Evolutionary conservation across 2,329 filamentous ascomycete genomes (phyloP).

Genomic region (Knufia petricola): DNA sequence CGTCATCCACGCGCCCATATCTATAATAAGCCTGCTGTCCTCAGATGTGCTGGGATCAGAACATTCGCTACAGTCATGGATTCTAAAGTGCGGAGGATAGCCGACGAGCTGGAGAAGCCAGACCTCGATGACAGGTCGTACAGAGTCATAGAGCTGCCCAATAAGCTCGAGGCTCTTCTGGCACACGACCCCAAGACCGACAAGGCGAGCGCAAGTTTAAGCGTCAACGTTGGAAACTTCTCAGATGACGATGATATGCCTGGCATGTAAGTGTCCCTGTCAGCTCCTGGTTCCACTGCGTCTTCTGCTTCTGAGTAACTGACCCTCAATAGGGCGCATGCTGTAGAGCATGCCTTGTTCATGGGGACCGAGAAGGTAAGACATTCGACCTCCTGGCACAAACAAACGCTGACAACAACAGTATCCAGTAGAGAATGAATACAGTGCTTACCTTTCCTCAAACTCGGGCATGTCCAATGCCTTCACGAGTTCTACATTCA

Average conservation of each 20-base stretch:
- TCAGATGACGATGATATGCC: slow-evolving; percentile 85
- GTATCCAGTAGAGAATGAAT: slow-evolving; percentile 91
- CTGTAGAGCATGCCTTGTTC: slow-evolving; percentile 90
- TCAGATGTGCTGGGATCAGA: slow-evolving; percentile 1
- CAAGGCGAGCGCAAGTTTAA: slow-evolving; percentile 90
- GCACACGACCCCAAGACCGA: slow-evolving; percentile 93
- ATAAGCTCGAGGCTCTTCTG: slow-evolving; percentile 80
- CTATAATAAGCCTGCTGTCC: background rate
- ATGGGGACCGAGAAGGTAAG: slow-evolving; percentile 92
- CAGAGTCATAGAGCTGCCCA: slow-evolving; percentile 72
- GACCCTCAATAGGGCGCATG: too few species aligned
- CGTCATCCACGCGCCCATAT: background rate
- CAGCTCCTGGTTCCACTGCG: too few species aligned
- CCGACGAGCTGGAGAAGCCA: slow-evolving; percentile 70
- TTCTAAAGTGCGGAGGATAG: slow-evolving; percentile 35
- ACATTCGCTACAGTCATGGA: slow-evolving; percentile 22
- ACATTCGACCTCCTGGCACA: background rate
- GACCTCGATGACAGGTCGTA: slow-evolving; percentile 79
- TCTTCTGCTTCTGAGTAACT: too few species aligned
- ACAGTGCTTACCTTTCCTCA: slow-evolving; percentile 81
- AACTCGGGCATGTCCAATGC: slow-evolving; percentile 91
- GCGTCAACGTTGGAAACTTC: slow-evolving; percentile 94
- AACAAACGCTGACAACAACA: slow-evolving; percentile 26
- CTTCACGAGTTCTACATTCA: slow-evolving; percentile 85
- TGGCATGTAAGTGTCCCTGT: too few species aligned